Conservation (phyloP, 805 yeast species). For the Ascoidea tarda region DNA sequence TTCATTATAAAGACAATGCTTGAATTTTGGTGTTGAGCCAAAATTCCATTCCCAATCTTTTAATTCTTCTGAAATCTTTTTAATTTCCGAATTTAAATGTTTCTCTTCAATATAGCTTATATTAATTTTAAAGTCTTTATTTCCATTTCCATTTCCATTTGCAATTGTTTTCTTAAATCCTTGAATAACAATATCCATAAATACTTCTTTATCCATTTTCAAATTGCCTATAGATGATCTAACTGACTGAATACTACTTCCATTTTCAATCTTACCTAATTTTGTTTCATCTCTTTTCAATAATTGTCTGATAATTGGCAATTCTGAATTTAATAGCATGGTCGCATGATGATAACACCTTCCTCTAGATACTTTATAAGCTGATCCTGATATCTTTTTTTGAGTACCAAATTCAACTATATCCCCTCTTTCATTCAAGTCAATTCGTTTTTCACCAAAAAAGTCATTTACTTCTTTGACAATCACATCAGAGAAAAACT, state of each 20-base stretch:
- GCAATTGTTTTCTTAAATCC: conserved; percentile 5
- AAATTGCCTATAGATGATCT: conserved; percentile 68
- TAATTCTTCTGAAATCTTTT: background rate
- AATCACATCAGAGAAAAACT: conserved; percentile 35
- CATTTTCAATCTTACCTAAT: conserved; percentile 24
- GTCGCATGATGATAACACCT: conserved; percentile 93
- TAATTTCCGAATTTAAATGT: background rate
- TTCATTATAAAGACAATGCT: background rate
- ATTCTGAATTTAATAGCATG: conserved; percentile 60
- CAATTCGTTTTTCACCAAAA: conserved; percentile 15
- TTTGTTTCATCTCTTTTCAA: conserved; percentile 30
- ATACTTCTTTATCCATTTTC: conserved; percentile 11
- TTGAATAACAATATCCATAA: conserved; percentile 1
- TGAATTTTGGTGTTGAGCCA: background rate
- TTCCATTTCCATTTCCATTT: background rate
- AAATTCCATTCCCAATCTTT: background rate
- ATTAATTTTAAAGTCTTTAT: background rate
- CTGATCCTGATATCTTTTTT: conserved; percentile 80
- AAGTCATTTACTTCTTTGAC: conserved; percentile 22
- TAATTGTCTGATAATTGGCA: conserved; percentile 44
- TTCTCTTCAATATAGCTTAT: background rate
- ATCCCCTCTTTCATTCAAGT: conserved; percentile 65
- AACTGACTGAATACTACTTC: conserved; percentile 59
- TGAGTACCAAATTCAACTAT: conserved; percentile 33
- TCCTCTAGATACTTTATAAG: conserved; percentile 73